phyloP scores from a whole-genome alignment of 164 flowering plant species.

The Liriodendron chinense region DNA sequence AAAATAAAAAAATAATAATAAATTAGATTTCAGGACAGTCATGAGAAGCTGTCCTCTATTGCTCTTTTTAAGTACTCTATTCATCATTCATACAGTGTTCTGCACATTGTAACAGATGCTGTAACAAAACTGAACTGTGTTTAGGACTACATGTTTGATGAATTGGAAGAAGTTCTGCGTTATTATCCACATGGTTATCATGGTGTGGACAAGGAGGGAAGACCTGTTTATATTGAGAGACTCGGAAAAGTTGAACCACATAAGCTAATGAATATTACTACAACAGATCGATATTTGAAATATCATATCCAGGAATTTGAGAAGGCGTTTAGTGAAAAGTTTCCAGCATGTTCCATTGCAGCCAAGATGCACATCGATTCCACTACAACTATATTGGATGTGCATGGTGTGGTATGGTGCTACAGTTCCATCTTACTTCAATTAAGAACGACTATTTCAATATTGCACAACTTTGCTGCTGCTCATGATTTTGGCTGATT shows the following conservation, averaged over 20 bases:
- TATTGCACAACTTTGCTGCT: background rate
- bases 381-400: conserved; percentile 72
- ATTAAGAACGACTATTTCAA: background rate
- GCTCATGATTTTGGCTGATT: conserved; percentile 11
- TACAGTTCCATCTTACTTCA: background rate
- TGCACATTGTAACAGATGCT: background rate
- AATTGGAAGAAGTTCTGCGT: conserved; percentile 19
- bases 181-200: conserved; percentile 32
- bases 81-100: background rate
- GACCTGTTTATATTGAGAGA: conserved; percentile 28
- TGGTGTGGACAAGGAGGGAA: conserved; percentile 31
- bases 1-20: too few relatives aligned
- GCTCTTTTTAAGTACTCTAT: background rate
- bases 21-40: background rate
- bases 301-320: conserved; percentile 90
- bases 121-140: background rate
- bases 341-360: conserved; percentile 81
- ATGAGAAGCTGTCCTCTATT: background rate
- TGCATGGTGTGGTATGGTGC: conserved; percentile 68
- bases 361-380: conserved; percentile 63
- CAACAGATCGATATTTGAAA: conserved; percentile 21
- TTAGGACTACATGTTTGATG: conserved; percentile 26
- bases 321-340: conserved; percentile 68
- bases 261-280: conserved; percentile 23
- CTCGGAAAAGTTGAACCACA: conserved; percentile 20